These are phyloP conservation scores for Solanum corneliomulleri DNA, from an alignment of 257 asterid species.

Conservation along the genomic window DNA sequence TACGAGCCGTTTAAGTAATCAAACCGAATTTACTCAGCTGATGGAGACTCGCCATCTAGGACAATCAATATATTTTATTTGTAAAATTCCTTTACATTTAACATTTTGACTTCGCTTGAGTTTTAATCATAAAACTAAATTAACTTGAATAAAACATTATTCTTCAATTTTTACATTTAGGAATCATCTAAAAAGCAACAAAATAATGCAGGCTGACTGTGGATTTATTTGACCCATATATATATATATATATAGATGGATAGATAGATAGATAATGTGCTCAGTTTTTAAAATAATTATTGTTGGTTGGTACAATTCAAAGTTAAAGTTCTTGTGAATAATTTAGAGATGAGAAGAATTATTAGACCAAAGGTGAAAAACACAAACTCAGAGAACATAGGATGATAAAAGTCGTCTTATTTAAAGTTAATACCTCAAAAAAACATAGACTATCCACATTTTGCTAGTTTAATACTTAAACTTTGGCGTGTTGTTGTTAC, in stretches of 20 bases:
- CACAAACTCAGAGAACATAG: background rate
- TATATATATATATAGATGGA: background rate
- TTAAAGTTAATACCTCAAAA: background rate
- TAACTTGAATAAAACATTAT: background rate
- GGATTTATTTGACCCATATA: background rate
- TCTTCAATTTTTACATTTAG: background rate
- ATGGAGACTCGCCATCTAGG: background rate
- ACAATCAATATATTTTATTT: background rate
- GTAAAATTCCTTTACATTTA: background rate
- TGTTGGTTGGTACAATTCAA: background rate
- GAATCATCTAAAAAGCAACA: background rate
- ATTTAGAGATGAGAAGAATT: background rate
- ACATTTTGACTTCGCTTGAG: background rate
- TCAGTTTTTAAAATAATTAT: background rate
- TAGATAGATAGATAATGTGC: too few relatives aligned
- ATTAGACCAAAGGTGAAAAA: background rate
- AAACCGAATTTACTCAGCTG: background rate
- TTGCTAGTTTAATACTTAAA: background rate
- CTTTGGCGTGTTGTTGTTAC: background rate
- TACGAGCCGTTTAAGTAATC: background rate
- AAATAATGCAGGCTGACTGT: background rate
- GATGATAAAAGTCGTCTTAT: background rate
- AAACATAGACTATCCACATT: background rate
- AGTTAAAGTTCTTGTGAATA: background rate
- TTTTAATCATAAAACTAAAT: background rate